Percentiles rank a stretch among this genome's conserved stretches.
These are phyloP conservation scores for Fremontodendron californicum DNA, from an alignment of 345 rosid species.

Conservation along the genomic window DNA sequence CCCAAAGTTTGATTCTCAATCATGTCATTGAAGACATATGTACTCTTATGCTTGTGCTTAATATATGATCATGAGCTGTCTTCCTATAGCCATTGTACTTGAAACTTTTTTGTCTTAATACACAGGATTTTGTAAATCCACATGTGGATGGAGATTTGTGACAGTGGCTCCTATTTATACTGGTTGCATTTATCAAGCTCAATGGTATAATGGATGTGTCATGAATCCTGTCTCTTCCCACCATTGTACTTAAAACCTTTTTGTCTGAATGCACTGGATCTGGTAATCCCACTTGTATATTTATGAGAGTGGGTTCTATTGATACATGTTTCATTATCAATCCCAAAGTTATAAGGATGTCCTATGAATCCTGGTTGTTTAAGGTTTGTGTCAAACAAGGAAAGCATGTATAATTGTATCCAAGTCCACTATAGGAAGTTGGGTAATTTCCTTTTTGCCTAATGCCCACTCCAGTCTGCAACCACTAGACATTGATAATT, in stretches of 20 bases:
- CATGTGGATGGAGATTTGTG: conserved; percentile 3
- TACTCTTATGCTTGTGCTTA: background rate
- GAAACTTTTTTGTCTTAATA: background rate
- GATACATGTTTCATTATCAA: background rate
- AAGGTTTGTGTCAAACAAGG: background rate
- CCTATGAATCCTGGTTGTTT: background rate
- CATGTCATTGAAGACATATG: background rate
- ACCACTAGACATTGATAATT: background rate
- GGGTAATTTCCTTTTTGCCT: background rate
- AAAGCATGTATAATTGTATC: background rate
- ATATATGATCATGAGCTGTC: background rate
- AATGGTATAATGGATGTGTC: background rate
- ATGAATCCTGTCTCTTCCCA: background rate
- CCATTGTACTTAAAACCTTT: background rate
- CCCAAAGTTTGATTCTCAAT: conserved; percentile 19
- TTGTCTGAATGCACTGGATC: background rate
- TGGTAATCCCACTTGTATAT: background rate
- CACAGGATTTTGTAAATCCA: background rate
- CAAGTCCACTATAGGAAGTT: background rate
- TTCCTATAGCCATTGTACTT: background rate
- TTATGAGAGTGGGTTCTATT: background rate
- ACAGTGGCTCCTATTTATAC: background rate
- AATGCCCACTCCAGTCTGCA: background rate
- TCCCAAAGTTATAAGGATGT: background rate
- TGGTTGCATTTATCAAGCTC: background rate